phyloP scores from a whole-genome alignment of 768 basidiomycete species.

The Lentinula aciculospora region DNA sequence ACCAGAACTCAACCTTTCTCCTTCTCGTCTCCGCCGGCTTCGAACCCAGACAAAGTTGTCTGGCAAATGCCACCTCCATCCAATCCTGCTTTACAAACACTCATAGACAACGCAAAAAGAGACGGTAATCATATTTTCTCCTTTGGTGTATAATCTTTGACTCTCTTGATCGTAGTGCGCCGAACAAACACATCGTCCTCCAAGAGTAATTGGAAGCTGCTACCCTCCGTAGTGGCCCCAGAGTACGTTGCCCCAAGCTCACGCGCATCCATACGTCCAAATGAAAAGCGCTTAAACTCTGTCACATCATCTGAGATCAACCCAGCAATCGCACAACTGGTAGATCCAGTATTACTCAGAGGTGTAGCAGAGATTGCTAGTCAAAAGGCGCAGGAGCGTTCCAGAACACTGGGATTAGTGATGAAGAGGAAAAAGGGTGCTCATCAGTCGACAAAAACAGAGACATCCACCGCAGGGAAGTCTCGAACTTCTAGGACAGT shows the following conservation, averaged over 20 bases:
- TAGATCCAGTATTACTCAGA: not conserved
- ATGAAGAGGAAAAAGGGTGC: not conserved
- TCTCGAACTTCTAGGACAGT: not conserved
- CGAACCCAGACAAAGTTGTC: not conserved
- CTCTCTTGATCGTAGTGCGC: not conserved
- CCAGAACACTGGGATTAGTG: not conserved
- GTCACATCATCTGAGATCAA: not conserved
- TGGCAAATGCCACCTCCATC: slow-evolving; percentile 6
- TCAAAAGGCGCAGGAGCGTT: not conserved
- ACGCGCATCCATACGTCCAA: not conserved
- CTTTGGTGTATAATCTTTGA: not conserved
- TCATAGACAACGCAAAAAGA: not conserved
- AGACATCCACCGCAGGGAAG: not conserved
- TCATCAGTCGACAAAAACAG: not conserved
- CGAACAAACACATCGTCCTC: not conserved
- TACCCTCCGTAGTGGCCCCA: not conserved
- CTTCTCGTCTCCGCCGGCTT: not conserved
- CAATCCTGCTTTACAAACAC: not conserved
- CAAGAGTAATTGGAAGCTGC: not conserved
- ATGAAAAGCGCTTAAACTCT: not conserved
- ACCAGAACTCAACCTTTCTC: not conserved
- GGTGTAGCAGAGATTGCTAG: not conserved
- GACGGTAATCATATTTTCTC: not conserved
- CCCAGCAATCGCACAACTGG: not conserved
- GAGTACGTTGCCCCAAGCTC: not conserved